These are phyloP conservation scores for Vigna mungo DNA, from an alignment of 306 rosid genomes.

Conservation along the genomic window DNA sequence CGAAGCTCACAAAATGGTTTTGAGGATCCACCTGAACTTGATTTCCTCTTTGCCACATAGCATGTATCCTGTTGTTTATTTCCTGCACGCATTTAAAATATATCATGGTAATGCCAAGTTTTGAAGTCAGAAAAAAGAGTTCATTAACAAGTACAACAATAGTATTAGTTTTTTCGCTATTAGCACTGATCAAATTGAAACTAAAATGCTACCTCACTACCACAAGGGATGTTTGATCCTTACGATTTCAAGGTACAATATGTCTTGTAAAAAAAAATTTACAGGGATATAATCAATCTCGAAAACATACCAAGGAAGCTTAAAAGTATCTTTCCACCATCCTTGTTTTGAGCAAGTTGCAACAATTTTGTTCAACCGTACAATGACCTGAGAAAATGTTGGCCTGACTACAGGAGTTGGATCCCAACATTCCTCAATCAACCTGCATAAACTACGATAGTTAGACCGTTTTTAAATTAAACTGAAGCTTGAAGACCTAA, in stretches of 20 bases:
- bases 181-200: constrained; percentile 21
- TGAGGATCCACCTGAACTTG: constrained; percentile 21
- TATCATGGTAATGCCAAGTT: constrained; percentile 15
- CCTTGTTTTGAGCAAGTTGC: constrained; percentile 92
- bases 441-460: constrained; percentile 59
- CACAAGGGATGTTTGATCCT: constrained; percentile 3
- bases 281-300: constrained; percentile 15
- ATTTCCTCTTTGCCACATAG: constrained; percentile 40
- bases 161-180: constrained; percentile 6
- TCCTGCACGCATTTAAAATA: constrained; percentile 53
- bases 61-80: constrained; percentile 45
- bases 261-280: constrained; percentile 11
- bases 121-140: constrained; percentile 16
- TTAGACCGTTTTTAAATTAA: constrained; percentile 42
- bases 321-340: constrained; percentile 98
- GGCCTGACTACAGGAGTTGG: constrained; percentile 85
- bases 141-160: constrained; percentile 14
- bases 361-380: constrained; percentile 84
- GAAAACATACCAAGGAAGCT: constrained; percentile 89
- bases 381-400: constrained; percentile 80
- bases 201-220: constrained; percentile 22
- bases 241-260: constrained; percentile 29
- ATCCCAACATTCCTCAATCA: constrained; percentile 98
- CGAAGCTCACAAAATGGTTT: constrained; percentile 39
- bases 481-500: constrained; percentile 23